Percentiles rank a stretch among this genome's conserved stretches.
Conservation (phyloP, 345 rosid species). For the Syzygium jambos region DNA sequence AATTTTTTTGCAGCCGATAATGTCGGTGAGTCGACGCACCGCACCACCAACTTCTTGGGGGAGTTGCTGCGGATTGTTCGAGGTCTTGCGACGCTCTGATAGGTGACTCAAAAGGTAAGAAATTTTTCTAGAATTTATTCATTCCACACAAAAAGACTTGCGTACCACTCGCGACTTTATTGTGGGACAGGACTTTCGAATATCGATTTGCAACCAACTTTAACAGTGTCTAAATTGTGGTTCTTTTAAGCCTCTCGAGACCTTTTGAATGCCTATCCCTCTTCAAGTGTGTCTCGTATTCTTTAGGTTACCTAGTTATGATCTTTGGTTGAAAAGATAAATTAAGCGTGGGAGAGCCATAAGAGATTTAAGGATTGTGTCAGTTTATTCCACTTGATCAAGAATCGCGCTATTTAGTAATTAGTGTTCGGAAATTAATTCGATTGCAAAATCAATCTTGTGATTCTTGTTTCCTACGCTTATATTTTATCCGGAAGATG, state of each 20-base stretch:
- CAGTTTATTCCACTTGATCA: neutral
- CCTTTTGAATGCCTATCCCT: neutral
- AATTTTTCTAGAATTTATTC: neutral
- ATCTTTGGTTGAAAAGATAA: neutral
- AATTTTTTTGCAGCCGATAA: slow-evolving; percentile 16
- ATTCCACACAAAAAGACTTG: neutral
- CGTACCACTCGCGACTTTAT: neutral
- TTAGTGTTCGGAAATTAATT: neutral
- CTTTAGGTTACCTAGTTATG: neutral
- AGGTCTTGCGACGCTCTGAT: slow-evolving; percentile 35
- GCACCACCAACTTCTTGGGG: slow-evolving; percentile 47
- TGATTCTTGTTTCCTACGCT: neutral
- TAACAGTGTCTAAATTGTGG: neutral
- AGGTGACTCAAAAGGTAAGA: neutral
- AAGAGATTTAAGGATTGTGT: neutral
- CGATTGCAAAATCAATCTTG: neutral
- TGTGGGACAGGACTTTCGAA: neutral
- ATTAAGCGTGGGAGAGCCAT: neutral
- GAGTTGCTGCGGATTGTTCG: slow-evolving; percentile 70
- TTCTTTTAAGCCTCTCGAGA: neutral
- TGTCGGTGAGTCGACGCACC: slow-evolving; percentile 11
- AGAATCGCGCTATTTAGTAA: neutral
- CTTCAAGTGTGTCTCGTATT: neutral
- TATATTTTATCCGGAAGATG: neutral
- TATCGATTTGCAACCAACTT: neutral